Evolutionary conservation across 1,139 yeast species (phyloP), one percentile per base, ranked within the genome.

Genomic region (Lodderomyces beijingensis): DNA sequence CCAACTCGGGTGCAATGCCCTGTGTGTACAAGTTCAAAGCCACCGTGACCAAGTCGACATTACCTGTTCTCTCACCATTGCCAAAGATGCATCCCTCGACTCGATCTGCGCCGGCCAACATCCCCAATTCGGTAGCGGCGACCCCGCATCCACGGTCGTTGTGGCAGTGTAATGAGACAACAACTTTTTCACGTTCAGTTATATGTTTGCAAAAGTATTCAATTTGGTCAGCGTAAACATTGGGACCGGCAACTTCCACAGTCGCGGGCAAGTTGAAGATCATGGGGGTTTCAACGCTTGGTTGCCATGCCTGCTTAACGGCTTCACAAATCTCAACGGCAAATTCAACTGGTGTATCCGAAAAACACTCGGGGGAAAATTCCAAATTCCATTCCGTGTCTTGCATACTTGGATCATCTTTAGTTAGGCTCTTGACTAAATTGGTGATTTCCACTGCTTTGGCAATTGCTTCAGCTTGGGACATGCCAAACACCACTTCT

Each of bases 91-190:
- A 67, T 2, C 74, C 74, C 44, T 68, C 74, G 17, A 68, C 70
- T 49, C 74, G 57, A 48, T 68, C 74, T 29, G 74, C 74, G 35
- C 74, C 74, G 10, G 74, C 74, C 49, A 68, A 51, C 33, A 62
- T 53, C 18, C 73, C 74, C 40, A 68, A 57, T 45, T 68, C 74
- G 12, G 72, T 62, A 16, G 74, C 74, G 18, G 74, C 74, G 23
- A 68, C 72, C 23, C 70, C 72, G 46, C 74, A 68, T 1, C 74
- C 74, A 45, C 74, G 58, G 42, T 68, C 74, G 41, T 68, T 68
- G 45, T 68, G 74, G 31, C 72, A 67, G 45, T 68, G 74, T 25
- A 67, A 63, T 14, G 73, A 65, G 35, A 68, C 62, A 39, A 69
- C 60, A 16, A 67, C 56, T 43, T 63, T 66, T 43, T 67, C 73